These are phyloP conservation scores for Taxillus chinensis DNA, from an alignment of 164 flowering plant genomes.

Conservation along the genomic window DNA sequence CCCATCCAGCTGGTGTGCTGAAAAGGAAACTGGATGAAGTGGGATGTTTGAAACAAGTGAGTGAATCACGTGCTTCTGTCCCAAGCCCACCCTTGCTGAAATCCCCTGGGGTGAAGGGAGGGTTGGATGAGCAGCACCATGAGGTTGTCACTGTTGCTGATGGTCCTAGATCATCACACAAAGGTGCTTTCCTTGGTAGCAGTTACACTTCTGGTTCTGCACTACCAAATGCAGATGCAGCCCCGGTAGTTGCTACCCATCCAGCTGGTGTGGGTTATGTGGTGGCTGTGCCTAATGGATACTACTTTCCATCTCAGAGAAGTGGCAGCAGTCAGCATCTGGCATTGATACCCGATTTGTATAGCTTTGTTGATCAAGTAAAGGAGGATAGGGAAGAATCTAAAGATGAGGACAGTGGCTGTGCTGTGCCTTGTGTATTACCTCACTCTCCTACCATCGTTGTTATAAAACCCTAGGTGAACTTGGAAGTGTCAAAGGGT, in stretches of 20 bases:
- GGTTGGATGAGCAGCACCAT: conserved; percentile 14
- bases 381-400: conserved; percentile 1
- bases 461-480: no score
- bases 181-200: background rate
- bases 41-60: conserved; percentile 13
- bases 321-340: conserved; percentile 13
- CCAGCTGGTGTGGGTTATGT: background rate
- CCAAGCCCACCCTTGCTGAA: conserved; percentile 1
- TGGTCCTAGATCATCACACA: conserved; percentile 9
- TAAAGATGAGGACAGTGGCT: conserved; percentile 8
- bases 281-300: background rate
- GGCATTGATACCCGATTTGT: conserved; percentile 21
- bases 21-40: conserved; percentile 30
- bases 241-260: conserved; percentile 7
- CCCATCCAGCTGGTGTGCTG: background rate
- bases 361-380: conserved; percentile 35
- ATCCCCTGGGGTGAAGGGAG: background rate
- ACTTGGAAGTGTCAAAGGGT: no score
- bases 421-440: conserved; percentile 5
- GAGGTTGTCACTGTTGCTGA: background rate
- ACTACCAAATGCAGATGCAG: no score
- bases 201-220: background rate
- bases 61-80: conserved; percentile 12
- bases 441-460: conserved; percentile 3
- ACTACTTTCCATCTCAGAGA: conserved; percentile 11